These are phyloP conservation scores for Deinandra increscens DNA, from an alignment of 129 eudicot species.

Conservation along the genomic window DNA sequence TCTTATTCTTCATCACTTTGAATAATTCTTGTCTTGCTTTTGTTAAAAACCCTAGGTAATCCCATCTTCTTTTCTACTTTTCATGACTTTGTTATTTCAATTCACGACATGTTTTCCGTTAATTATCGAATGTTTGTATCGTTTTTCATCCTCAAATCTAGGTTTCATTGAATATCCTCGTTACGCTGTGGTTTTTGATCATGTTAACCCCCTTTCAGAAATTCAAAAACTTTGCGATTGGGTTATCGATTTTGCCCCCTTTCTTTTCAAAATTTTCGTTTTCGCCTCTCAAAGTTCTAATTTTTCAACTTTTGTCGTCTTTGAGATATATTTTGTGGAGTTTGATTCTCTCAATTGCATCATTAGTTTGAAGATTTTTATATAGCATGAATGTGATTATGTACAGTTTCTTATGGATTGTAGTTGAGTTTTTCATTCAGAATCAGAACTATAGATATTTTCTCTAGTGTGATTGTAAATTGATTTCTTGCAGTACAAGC, in stretches of 20 bases:
- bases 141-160: neutral
- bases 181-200: no score
- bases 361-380: slow-evolving; percentile 1
- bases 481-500: neutral
- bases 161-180: neutral
- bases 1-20: neutral
- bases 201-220: no score
- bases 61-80: no score
- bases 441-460: neutral
- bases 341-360: neutral
- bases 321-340: neutral
- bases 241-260: no score
- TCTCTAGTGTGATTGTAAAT: neutral
- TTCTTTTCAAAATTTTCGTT: neutral
- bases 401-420: neutral
- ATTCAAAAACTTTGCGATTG: no score
- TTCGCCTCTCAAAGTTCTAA: slow-evolving; percentile 20
- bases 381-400: slow-evolving; percentile 1
- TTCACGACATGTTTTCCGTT: neutral
- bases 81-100: neutral
- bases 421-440: no score
- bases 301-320: neutral
- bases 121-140: neutral
- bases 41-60: slow-evolving; percentile 16
- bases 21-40: no score